Conservation (phyloP, 2,329 filamentous ascomycete genomes). For the Septoria linicola region DNA sequence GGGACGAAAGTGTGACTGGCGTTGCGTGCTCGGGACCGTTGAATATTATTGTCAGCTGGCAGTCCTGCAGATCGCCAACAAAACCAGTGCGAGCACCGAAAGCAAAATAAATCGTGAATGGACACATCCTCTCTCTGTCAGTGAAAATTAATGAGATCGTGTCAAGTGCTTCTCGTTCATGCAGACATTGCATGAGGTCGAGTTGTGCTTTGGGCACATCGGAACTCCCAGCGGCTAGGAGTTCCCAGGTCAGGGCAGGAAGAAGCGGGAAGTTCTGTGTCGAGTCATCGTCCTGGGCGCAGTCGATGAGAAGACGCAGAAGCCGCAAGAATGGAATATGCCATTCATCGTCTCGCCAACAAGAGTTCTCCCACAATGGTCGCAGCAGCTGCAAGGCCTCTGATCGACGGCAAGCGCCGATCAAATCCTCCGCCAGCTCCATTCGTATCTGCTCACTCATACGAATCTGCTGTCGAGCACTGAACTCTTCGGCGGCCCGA, state of each 20-base stretch:
- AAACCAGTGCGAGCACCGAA: slow-evolving; percentile 57
- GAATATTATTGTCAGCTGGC: slow-evolving; percentile 56
- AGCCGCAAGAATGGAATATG: slow-evolving; percentile 56
- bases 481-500: slow-evolving; percentile 51
- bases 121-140: slow-evolving; percentile 27
- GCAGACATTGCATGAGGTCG: slow-evolving; percentile 25
- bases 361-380: slow-evolving; percentile 56
- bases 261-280: slow-evolving; percentile 48
- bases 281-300: slow-evolving; percentile 40
- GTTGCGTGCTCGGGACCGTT: slow-evolving; percentile 36
- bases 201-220: slow-evolving; percentile 8
- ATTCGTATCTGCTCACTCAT: slow-evolving; percentile 56
- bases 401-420: slow-evolving; percentile 50
- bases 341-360: slow-evolving; percentile 63
- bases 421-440: slow-evolving; percentile 56
- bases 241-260: slow-evolving; percentile 58
- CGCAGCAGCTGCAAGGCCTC: slow-evolving; percentile 54
- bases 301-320: slow-evolving; percentile 55
- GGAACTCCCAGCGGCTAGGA: slow-evolving; percentile 37
- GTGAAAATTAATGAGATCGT: slow-evolving; percentile 23
- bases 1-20: slow-evolving; percentile 23
- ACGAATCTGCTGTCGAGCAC: slow-evolving; percentile 52
- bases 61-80: slow-evolving; percentile 58
- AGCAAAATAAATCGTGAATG: slow-evolving; percentile 53
- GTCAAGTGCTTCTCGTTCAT: slow-evolving; percentile 15